Conservation (phyloP, 78 protist species). For the Anaeramoeba flamelloides region DNA sequence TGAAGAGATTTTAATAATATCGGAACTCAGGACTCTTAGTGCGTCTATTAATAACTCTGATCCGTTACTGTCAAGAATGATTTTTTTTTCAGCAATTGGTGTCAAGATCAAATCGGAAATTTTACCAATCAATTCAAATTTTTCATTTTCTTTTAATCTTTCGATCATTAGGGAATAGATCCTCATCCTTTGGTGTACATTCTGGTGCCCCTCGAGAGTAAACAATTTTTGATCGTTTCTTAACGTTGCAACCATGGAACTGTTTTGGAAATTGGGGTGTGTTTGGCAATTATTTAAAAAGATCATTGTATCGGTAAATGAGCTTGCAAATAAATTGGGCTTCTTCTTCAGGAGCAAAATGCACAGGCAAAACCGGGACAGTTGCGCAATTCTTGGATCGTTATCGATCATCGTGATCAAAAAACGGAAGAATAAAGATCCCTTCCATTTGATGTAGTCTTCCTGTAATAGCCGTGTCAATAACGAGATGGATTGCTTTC, state of each 20-base stretch:
- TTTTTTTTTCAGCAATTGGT: too few relatives aligned
- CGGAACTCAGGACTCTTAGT: too few relatives aligned
- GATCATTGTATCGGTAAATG: slow-evolving; percentile 40
- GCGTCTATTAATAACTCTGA: too few relatives aligned
- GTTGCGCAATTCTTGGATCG: not conserved
- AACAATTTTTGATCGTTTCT: slow-evolving; percentile 1
- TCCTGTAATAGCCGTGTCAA: slow-evolving; percentile 44
- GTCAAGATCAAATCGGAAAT: slow-evolving; percentile 40
- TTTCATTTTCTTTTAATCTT: slow-evolving; percentile 3
- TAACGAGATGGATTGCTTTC: slow-evolving; percentile 39
- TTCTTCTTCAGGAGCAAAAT: slow-evolving; percentile 29
- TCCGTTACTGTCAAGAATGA: too few relatives aligned
- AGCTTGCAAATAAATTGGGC: slow-evolving; percentile 22
- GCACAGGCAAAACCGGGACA: slow-evolving; percentile 32
- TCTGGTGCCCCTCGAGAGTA: slow-evolving; percentile 8
- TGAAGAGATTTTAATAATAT: slow-evolving; percentile 26
- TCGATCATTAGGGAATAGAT: too few relatives aligned
- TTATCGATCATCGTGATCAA: slow-evolving; percentile 41
- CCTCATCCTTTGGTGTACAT: slow-evolving; percentile 1
- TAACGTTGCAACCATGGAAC: not conserved
- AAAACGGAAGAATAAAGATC: slow-evolving; percentile 40
- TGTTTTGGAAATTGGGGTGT: slow-evolving; percentile 24
- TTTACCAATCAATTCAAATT: not conserved
- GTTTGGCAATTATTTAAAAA: slow-evolving; percentile 28
- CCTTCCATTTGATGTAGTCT: slow-evolving; percentile 55